phyloP scores from a whole-genome alignment of 352 stramenopile species.

The Phytophthora hibernalis region DNA sequence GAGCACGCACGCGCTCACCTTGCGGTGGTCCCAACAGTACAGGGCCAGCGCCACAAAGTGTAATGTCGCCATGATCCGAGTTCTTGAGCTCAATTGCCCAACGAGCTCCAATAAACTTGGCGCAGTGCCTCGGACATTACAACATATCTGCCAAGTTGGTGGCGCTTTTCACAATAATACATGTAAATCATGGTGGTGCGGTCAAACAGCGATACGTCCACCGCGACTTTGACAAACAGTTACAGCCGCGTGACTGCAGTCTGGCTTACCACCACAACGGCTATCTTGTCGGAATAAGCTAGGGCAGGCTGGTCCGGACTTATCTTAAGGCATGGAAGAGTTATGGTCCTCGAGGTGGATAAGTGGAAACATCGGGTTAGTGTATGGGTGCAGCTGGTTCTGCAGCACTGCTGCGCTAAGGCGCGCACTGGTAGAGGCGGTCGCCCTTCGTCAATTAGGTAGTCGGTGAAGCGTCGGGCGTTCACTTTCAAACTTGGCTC shows the following conservation, averaged over 20 bases:
- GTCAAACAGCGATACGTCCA: constrained; percentile 7
- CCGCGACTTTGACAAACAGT: constrained; percentile 5
- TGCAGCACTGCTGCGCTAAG: constrained; percentile 19
- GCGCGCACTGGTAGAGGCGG: constrained; percentile 22
- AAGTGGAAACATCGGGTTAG: constrained; percentile 31
- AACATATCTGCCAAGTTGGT: background rate
- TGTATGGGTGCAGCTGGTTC: constrained; percentile 34
- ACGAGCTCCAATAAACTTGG: constrained; percentile 19
- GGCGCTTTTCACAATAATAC: background rate
- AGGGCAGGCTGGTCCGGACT: constrained; percentile 15
- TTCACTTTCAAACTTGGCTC: constrained; percentile 40
- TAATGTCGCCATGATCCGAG: background rate
- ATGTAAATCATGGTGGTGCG: background rate
- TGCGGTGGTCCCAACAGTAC: no score
- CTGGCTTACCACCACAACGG: constrained; percentile 7
- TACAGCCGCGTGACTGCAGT: constrained; percentile 29
- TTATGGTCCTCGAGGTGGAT: constrained; percentile 24
- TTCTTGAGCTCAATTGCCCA: constrained; percentile 15
- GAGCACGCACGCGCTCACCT: constrained; percentile 34
- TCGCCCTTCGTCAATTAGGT: constrained; percentile 2
- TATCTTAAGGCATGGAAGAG: constrained; percentile 26
- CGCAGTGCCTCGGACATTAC: constrained; percentile 1
- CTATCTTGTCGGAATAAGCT: constrained; percentile 17
- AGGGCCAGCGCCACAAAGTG: background rate
- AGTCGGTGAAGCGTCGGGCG: constrained; percentile 18